Base-by-base conservation (phyloP, 208 protist genomes). In the Acanthamoeba sp. region DNA sequence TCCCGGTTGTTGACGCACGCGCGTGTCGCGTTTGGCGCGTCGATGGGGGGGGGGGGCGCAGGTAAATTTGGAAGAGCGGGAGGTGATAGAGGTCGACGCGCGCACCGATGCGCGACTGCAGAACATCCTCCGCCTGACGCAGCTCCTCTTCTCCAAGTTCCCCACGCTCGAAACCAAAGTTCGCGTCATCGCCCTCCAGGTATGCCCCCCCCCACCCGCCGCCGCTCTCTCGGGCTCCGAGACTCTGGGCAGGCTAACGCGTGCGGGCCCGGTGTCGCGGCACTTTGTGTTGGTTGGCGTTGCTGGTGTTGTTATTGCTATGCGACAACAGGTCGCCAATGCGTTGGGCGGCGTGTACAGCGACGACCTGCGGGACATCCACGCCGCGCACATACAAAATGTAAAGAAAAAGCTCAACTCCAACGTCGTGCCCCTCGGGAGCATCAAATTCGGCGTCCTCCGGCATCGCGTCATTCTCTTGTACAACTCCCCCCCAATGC, bases 101-200 rank as follows among this genome's bases (percentile, higher is more conserved):
- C 84, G 84, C 32, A 38, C 2, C n/a, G 84, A 91, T 24, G 40
- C 50, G 40, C 84, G 84, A 71, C 24, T 91, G 57, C 84, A 91
- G 84, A 64, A 71, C 34, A 91, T 91, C 22, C 84, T 91, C 42
- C 50, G 59, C 20, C 50, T 71, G 22, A 71, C 84, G 38, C 84
- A 91, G 84, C 84, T 91, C 34, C 84, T 91, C 84, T 91, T 64
- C 84, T 71, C 50, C 27, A 91, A 91, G 55, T 91, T 91, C 57
- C 84, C 84, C 24, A 91, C 84, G 24, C 84, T 91, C 34, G 84
- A 71, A 29, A 91, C 84, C 27, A 91, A 91, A 71, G 59, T 91
- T n/a, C 50, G 84, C 18, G 55, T 91, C 38, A 73, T 91, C 12
- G 84, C 84, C 5, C 34, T 91, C 16, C 84, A 91, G 57, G 84